These are phyloP conservation scores for Diaporthe nobilis DNA, from an alignment of 2,329 filamentous ascomycete genomes.

Conservation along the genomic window DNA sequence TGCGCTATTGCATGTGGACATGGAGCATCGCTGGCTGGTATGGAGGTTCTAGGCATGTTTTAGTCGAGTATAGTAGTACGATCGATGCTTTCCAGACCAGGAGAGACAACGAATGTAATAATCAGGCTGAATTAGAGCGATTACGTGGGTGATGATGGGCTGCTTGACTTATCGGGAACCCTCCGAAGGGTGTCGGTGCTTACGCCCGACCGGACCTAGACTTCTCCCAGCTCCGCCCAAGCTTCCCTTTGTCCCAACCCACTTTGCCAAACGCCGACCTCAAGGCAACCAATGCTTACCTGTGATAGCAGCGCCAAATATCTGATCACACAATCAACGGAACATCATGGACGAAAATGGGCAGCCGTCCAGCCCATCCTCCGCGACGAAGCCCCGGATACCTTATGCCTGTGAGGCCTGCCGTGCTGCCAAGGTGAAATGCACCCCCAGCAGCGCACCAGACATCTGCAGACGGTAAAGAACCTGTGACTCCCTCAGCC, in stretches of 20 bases:
- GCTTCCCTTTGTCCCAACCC: slow-evolving; percentile 15
- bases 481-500: background rate
- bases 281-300: background rate
- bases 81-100: background rate
- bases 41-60: background rate
- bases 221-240: slow-evolving; percentile 2
- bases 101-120: background rate
- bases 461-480: slow-evolving; percentile 66
- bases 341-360: slow-evolving; percentile 11
- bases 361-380: background rate
- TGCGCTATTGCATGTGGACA: background rate
- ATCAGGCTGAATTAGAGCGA: background rate
- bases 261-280: background rate
- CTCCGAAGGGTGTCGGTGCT: slow-evolving; percentile 19
- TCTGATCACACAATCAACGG: too few relatives aligned
- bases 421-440: slow-evolving; percentile 67
- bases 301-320: background rate
- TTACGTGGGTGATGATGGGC: background rate
- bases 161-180: background rate
- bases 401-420: slow-evolving; percentile 69
- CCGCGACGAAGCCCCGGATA: slow-evolving; percentile 49
- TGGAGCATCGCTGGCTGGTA: background rate
- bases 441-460: slow-evolving; percentile 61
- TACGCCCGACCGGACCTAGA: background rate
- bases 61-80: background rate